A percentile compares a stretch with the other conserved stretches of the same genome.
phyloP scores from a whole-genome alignment of 2,329 filamentous ascomycete genomes.

The Monosporascus sp. region DNA sequence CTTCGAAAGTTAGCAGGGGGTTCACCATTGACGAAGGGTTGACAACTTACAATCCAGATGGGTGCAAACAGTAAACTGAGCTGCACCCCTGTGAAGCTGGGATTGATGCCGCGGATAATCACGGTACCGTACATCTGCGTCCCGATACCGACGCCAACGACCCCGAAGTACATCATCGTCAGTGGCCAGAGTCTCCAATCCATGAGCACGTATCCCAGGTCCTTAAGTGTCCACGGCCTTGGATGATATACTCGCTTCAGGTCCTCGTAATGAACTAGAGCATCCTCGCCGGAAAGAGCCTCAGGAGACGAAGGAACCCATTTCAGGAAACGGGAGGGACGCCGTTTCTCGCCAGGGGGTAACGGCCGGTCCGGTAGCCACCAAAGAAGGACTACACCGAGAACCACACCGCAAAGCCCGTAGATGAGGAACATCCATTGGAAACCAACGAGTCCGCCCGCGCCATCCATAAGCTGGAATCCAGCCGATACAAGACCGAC shows the following conservation, averaged over 20 bases:
- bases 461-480: constrained; percentile 85
- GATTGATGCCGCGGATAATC: constrained; percentile 76
- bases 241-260: constrained; percentile 74
- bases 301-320: constrained; percentile 67
- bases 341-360: constrained; percentile 59
- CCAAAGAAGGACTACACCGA: constrained; percentile 73
- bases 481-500: constrained; percentile 86
- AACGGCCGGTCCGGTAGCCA: constrained; percentile 84
- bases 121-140: constrained; percentile 84
- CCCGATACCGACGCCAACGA: constrained; percentile 87
- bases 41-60: constrained; percentile 73
- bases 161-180: constrained; percentile 88
- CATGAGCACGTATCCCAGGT: constrained; percentile 64
- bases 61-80: constrained; percentile 81
- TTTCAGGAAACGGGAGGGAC: constrained; percentile 46
- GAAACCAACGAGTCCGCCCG: constrained; percentile 70
- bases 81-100: constrained; percentile 64
- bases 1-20: constrained; percentile 30
- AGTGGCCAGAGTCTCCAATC: constrained; percentile 90
- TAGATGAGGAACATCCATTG: constrained; percentile 93
- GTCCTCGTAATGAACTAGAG: constrained; percentile 76
- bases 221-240: constrained; percentile 64
- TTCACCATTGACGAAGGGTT: not conserved
- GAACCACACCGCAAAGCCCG: constrained; percentile 65
- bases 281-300: constrained; percentile 71